Conservation (phyloP, 2,329 filamentous ascomycete genomes). For the Arthroderma sp. region DNA sequence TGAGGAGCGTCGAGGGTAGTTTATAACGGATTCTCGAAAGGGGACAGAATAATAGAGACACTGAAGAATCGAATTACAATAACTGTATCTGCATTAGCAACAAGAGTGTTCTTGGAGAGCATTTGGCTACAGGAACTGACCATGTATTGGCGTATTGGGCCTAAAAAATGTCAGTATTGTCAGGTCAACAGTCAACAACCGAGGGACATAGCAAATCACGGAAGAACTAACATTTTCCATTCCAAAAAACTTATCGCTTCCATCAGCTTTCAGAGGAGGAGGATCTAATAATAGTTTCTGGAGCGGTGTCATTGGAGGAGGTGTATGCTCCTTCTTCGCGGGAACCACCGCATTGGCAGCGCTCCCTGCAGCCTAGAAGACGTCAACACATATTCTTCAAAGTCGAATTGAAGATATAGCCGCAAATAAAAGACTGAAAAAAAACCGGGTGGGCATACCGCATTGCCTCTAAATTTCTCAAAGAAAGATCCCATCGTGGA, state of each 20-base stretch:
- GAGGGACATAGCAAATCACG: background rate
- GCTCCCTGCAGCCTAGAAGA: conserved; percentile 27
- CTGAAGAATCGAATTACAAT: conserved; percentile 97
- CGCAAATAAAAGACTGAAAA: conserved; percentile 5
- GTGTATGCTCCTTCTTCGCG: conserved; percentile 47
- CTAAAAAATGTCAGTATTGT: conserved; percentile 13
- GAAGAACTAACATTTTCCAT: conserved; percentile 75
- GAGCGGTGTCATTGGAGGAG: conserved; percentile 44
- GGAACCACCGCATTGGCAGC: conserved; percentile 34
- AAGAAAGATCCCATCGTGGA: conserved; percentile 27
- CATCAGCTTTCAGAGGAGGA: conserved; percentile 69
- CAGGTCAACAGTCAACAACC: conserved; percentile 11
- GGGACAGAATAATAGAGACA: conserved; percentile 90
- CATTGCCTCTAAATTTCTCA: conserved; percentile 27
- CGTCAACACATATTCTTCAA: background rate
- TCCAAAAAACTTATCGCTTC: conserved; percentile 95
- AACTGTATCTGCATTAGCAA: conserved; percentile 42
- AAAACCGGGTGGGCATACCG: conserved; percentile 16
- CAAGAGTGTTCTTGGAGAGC: conserved; percentile 15
- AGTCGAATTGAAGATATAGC: conserved; percentile 8
- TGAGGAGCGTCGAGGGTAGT: conserved; percentile 65
- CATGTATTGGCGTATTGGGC: conserved; percentile 90
- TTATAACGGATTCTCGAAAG: conserved; percentile 88
- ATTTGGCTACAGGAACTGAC: conserved; percentile 39
- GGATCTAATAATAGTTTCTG: conserved; percentile 70